phyloP scores from a whole-genome alignment of 169 alveolate species.

The Cytauxzoon felis region DNA sequence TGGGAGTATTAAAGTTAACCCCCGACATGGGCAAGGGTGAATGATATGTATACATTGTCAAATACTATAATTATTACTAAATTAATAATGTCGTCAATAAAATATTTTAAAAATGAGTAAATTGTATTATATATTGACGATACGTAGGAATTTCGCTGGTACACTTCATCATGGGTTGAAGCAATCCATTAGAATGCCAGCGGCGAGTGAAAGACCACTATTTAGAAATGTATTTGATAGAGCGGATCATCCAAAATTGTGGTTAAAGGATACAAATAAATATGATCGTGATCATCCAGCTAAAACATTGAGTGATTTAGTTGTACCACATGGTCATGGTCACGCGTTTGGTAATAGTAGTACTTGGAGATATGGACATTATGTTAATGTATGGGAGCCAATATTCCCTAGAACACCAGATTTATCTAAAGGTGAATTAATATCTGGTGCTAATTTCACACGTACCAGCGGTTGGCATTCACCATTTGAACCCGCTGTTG shows the following conservation, averaged over 20 bases:
- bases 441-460: constrained; percentile 83
- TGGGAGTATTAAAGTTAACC: too few species aligned
- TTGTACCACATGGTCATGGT: constrained; percentile 78
- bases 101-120: constrained; percentile 16
- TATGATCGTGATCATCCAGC: constrained; percentile 51
- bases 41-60: background rate
- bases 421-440: constrained; percentile 76
- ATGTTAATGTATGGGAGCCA: constrained; percentile 82
- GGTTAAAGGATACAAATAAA: constrained; percentile 72
- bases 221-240: constrained; percentile 79
- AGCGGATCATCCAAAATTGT: constrained; percentile 79
- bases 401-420: constrained; percentile 83
- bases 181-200: constrained; percentile 66
- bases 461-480: constrained; percentile 82
- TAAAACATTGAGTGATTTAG: constrained; percentile 67
- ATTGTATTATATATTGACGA: constrained; percentile 6
- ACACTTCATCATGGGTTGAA: constrained; percentile 66
- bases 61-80: background rate
- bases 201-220: constrained; percentile 81
- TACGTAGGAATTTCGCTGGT: constrained; percentile 60
- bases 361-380: constrained; percentile 77
- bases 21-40: too few species aligned
- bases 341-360: constrained; percentile 68
- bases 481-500: constrained; percentile 84
- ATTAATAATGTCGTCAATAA: background rate